These are phyloP conservation scores for Vigna reflexopilosa DNA, from an alignment of 306 rosid genomes.

Conservation along the genomic window DNA sequence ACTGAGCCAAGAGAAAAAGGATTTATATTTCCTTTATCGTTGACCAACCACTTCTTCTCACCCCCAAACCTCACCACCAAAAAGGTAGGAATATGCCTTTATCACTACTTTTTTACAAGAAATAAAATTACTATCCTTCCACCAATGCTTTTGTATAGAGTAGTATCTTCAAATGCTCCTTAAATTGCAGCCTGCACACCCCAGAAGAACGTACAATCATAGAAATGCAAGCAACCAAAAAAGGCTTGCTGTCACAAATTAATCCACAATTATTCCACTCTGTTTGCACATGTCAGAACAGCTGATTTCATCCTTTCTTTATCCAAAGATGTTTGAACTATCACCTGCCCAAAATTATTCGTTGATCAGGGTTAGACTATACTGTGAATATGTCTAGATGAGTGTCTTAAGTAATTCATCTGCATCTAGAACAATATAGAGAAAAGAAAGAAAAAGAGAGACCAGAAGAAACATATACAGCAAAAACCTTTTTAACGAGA, in stretches of 20 bases:
- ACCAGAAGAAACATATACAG: conserved; percentile 7
- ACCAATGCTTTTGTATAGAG: conserved; percentile 33
- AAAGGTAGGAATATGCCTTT: not conserved
- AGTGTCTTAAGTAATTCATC: conserved; percentile 14
- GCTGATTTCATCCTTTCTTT: conserved; percentile 80
- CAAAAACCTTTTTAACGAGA: not conserved
- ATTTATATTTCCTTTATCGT: no score
- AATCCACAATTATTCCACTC: conserved; percentile 59
- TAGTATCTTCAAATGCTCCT: conserved; percentile 39
- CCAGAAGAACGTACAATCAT: conserved; percentile 32
- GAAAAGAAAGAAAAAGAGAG: conserved; percentile 1
- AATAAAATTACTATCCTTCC: conserved; percentile 27
- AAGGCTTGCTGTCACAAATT: conserved; percentile 30
- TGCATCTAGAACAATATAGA: not conserved
- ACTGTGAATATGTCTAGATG: not conserved
- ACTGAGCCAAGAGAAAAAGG: not conserved
- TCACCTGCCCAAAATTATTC: conserved; percentile 63
- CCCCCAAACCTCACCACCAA: not conserved
- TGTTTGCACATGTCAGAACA: conserved; percentile 71
- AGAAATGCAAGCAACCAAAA: conserved; percentile 27
- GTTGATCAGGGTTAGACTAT: conserved; percentile 5
- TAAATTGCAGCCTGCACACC: conserved; percentile 35
- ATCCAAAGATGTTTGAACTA: conserved; percentile 77
- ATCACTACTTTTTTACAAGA: not conserved
- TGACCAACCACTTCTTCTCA: not conserved